Evolutionary conservation across 208 protist genomes (phyloP).

Genomic region (Leishmania turanica): DNA sequence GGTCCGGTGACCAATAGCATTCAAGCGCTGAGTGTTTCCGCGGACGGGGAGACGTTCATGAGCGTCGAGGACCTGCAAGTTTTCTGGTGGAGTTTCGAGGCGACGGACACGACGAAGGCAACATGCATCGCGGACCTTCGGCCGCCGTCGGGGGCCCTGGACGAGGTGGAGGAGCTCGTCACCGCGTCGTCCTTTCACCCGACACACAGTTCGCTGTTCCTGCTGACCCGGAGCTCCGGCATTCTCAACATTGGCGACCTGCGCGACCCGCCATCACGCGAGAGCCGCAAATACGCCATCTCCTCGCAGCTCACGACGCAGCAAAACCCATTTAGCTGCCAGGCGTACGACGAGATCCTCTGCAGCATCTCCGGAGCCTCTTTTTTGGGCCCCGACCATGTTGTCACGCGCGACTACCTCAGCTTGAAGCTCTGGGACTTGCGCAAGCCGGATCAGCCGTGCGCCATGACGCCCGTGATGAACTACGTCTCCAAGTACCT

Average conservation of each 20-base stretch:
- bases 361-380: constrained; percentile 84
- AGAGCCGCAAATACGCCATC: constrained; percentile 70
- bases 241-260: constrained; percentile 86
- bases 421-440: constrained; percentile 90
- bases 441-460: constrained; percentile 60
- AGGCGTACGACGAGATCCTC: constrained; percentile 80
- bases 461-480: constrained; percentile 70
- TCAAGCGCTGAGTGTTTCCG: constrained; percentile 73
- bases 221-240: constrained; percentile 84
- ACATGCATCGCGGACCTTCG: constrained; percentile 76
- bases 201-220: constrained; percentile 79
- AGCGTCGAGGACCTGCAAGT: constrained; percentile 89
- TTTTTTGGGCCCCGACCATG: constrained; percentile 77
- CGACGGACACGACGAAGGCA: constrained; percentile 64
- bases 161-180: constrained; percentile 84
- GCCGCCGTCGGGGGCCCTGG: constrained; percentile 62
- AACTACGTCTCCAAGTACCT: constrained; percentile 72
- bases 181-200: constrained; percentile 83
- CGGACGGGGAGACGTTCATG: constrained; percentile 84
- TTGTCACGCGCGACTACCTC: constrained; percentile 87
- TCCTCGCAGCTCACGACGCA: constrained; percentile 53
- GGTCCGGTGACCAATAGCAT: constrained; percentile 73
- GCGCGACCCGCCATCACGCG: constrained; percentile 69
- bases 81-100: constrained; percentile 89
- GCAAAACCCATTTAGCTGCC: constrained; percentile 61